Evolutionary conservation across 129 eudicot species (phyloP).

Genomic region (Chrysanthemum makinoi): DNA sequence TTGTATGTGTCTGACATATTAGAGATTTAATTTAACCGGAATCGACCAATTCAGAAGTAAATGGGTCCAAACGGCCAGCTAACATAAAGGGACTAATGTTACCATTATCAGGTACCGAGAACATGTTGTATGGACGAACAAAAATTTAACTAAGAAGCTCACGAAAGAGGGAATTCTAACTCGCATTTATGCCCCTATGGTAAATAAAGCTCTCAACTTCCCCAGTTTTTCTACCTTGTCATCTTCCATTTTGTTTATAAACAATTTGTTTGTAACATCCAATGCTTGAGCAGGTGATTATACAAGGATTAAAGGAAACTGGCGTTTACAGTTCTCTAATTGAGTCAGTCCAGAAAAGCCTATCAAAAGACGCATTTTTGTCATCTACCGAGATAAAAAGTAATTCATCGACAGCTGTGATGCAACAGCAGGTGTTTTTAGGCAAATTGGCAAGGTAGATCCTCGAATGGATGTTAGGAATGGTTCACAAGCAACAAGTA

Average conservation of each 20-base stretch:
- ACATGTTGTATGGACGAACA: slow-evolving; percentile 54
- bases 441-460: slow-evolving; percentile 30
- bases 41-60: too few relatives aligned
- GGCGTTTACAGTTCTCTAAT: slow-evolving; percentile 47
- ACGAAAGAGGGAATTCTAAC: slow-evolving; percentile 44
- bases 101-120: slow-evolving; percentile 46
- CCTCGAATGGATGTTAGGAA: slow-evolving; percentile 16
- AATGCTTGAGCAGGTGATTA: slow-evolving; percentile 34
- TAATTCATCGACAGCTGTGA: slow-evolving; percentile 7
- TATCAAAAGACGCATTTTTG: slow-evolving; percentile 14
- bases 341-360: slow-evolving; percentile 27
- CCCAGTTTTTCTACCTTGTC: neutral
- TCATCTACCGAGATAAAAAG: slow-evolving; percentile 22
- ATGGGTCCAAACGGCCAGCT: too few relatives aligned
- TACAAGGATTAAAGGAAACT: slow-evolving; percentile 51
- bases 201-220: slow-evolving; percentile 19
- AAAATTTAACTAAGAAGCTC: slow-evolving; percentile 40
- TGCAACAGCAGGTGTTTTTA: slow-evolving; percentile 19
- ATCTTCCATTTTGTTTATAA: neutral
- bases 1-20: too few relatives aligned
- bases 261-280: neutral
- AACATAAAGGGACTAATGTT: too few relatives aligned
- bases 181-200: slow-evolving; percentile 69
- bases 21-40: too few relatives aligned
- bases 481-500: too few relatives aligned